Conservation (phyloP, 306 rosid species). For the Betula pendula region DNA sequence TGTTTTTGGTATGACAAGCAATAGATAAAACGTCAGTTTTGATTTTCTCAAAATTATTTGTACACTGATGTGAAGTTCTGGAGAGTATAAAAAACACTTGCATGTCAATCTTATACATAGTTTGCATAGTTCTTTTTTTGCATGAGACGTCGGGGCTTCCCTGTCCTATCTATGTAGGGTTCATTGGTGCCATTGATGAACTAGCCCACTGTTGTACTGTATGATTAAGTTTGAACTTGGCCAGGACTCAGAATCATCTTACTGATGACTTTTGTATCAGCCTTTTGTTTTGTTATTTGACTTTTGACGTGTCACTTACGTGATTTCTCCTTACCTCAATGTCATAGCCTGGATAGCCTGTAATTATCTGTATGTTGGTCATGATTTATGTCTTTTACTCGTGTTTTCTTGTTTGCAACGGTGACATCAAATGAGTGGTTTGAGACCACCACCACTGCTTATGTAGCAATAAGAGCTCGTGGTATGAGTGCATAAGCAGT, state of each 20-base stretch:
- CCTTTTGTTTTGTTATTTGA: neutral
- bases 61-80: neutral
- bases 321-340: neutral
- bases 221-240: neutral
- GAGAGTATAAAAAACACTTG: neutral
- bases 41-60: neutral
- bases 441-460: neutral
- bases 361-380: neutral
- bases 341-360: no score
- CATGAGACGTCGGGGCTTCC: neutral
- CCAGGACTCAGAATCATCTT: neutral
- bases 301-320: neutral
- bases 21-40: no score
- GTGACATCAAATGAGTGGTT: neutral
- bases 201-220: neutral
- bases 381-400: neutral
- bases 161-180: neutral
- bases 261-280: no score
- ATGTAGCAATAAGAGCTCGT: no score
- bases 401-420: neutral
- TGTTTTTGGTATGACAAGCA: no score
- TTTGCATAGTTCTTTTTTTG: neutral
- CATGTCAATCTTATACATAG: no score
- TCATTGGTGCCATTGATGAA: neutral
- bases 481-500: neutral